These are phyloP conservation scores for Parasitella parasitica DNA, from an alignment of 371 early-diverging fungal genomes.

Conservation along the genomic window DNA sequence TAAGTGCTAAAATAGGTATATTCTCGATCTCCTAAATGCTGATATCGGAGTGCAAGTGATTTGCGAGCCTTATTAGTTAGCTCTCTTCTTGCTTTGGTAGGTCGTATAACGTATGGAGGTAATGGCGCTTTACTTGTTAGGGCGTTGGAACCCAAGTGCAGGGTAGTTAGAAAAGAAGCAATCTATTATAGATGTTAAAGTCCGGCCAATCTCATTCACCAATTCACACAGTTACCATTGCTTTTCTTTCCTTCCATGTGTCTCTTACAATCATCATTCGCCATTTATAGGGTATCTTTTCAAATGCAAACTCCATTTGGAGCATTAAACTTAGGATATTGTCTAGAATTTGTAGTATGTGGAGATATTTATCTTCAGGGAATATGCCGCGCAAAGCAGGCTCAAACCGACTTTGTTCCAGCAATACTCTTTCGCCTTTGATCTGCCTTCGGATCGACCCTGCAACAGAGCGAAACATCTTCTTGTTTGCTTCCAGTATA, in stretches of 20 bases:
- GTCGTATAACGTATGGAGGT: conserved; percentile 42
- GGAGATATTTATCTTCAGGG: conserved; percentile 40
- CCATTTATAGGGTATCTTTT: conserved; percentile 34
- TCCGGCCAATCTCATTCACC: too few species aligned
- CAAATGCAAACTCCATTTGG: conserved; percentile 40
- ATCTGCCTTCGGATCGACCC: conserved; percentile 38
- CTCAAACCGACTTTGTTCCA: conserved; percentile 51
- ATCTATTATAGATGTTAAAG: conserved; percentile 26
- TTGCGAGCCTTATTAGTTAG: conserved; percentile 40
- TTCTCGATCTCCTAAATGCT: conserved; percentile 35
- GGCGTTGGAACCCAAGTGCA: conserved; percentile 45
- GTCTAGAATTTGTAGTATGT: conserved; percentile 40
- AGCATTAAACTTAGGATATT: conserved; percentile 45
- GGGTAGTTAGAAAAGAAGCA: conserved; percentile 37
- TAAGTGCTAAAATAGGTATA: conserved; percentile 48
- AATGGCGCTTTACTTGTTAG: conserved; percentile 43
- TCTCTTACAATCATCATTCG: conserved; percentile 29
- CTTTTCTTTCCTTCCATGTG: conserved; percentile 48
- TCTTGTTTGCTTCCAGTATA: conserved; percentile 18
- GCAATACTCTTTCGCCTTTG: conserved; percentile 34
- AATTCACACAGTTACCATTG: conserved; percentile 26
- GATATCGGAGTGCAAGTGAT: conserved; percentile 18
- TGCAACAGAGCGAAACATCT: conserved; percentile 39
- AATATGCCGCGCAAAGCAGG: conserved; percentile 50
- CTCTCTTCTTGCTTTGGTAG: conserved; percentile 39